Base-by-base conservation (phyloP, 805 yeast genomes). In the Hanseniaspora valbyensis region DNA sequence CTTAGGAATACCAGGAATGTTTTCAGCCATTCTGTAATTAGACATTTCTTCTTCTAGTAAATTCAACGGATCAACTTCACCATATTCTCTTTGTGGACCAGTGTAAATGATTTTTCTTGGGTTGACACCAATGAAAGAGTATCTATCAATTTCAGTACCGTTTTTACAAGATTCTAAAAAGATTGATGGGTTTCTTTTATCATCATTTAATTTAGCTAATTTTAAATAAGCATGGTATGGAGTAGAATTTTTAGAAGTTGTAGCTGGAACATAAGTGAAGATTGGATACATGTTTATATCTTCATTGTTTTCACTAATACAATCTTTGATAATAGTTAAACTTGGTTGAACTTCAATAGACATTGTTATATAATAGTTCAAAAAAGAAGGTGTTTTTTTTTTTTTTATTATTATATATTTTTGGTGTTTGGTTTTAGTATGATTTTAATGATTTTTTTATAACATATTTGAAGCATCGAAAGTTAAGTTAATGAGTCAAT, bases 191-290 rank as follows among this genome's bases (percentile, higher is more conserved):
- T 72, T 59, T 56, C 83, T 73, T 29, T 72, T 65, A 55, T 73
- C 70, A 30, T 74, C 74, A 43, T 90, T 84, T 36, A 69, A 54
- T 37, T 63, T 62, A 6, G 95, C 81, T 49, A 92, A 73, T 65
- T 83, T 86, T 61, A 92, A 69, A 63, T 90, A 92, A 0, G 97
- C 96, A 54, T 78, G 76, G 59, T 89, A 95, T 2, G 96, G 95
- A 3, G 95, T 87, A 12, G 49, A 18, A 37, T 43, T 44, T 18
- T 50, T 40, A 60, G 88, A 66, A 54, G 82, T 81, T 52, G 84
- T 89, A 9, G 87, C 80, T 4, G 82, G 74, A 55, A 86, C 75
- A 54, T 77, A 79, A 22, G 84, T 74, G 66, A 75, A 87, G 13
- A 92, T 78, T 3, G 96, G 96, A 61, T 83, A 87, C 59, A 87